A percentile compares a stretch with the other conserved stretches of the same genome.
phyloP scores from a whole-genome alignment of 2,329 filamentous ascomycete species.

The Phyllosticta ampelicida region DNA sequence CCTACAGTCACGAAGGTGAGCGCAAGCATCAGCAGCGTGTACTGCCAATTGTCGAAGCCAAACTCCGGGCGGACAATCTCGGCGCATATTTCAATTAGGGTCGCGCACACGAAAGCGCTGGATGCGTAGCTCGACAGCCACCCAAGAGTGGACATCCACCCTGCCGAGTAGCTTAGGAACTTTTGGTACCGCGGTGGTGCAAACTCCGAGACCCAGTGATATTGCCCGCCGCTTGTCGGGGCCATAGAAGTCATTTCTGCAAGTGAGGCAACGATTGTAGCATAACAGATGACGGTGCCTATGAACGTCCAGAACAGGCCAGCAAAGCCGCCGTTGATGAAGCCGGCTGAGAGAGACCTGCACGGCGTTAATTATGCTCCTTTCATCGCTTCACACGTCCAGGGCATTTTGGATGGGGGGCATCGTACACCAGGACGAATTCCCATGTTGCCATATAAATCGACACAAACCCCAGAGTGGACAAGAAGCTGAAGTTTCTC shows the following conservation, averaged over 20 bases:
- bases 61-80: conserved; percentile 18
- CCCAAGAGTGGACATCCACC: conserved; percentile 27
- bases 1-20: conserved; percentile 15
- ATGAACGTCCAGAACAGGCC: conserved; percentile 14
- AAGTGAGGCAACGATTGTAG: conserved; percentile 11
- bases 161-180: conserved; percentile 12
- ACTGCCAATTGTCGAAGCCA: conserved; percentile 19
- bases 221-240: conserved; percentile 11
- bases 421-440: conserved; percentile 28
- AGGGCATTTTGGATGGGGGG: neutral
- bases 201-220: conserved; percentile 13
- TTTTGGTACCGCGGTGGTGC: conserved; percentile 12
- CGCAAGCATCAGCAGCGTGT: conserved; percentile 19
- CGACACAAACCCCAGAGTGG: conserved; percentile 44
- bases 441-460: conserved; percentile 47
- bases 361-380: neutral
- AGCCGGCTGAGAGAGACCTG: conserved; percentile 11
- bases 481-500: conserved; percentile 41
- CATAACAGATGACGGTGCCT: conserved; percentile 9
- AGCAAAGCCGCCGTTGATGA: conserved; percentile 12
- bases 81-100: conserved; percentile 28
- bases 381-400: neutral
- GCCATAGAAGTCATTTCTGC: conserved; percentile 13
- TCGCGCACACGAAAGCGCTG: conserved; percentile 25
- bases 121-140: conserved; percentile 27